Base-by-base conservation (phyloP, 352 stramenopile genomes). In the Globisporangium splendens region DNA sequence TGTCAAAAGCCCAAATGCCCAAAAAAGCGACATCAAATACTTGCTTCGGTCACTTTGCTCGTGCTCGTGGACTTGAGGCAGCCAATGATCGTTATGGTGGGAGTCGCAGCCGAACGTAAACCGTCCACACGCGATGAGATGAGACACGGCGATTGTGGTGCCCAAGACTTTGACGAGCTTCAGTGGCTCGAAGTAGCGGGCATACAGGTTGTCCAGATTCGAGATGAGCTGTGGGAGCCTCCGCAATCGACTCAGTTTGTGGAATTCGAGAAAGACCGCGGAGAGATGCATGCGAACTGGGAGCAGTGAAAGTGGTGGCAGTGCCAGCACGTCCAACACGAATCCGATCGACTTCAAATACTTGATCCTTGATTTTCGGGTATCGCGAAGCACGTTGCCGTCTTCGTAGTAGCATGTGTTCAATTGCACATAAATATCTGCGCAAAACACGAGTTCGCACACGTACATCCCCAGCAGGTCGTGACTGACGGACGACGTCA, bases 371-470 rank as follows among this genome's bases (percentile, higher is more conserved):
- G 77, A 84, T 24, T 83, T 86, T 21, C 66, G 22, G 17, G 69
- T 72, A 57, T 88, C 78, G 8, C 78, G 79, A 31, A 91, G 64
- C 31, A 91, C 65, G 42, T 89, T 84, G 48, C 81, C 81, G 39
- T 83, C 69, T 47, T 88, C 72, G 54, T 89, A 91, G 68, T 85
- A 89, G 11, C 81, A 79, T 21, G 77, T 91, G 64, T 89, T 76
- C 46, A 89, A 70, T 46, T 87, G 81, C 17, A 91, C 77, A 59
- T 84, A 88, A 22, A 89, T 72, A 62, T 91, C 81, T 33, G 66
- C 55, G 46, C 60, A 73, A 51, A 91, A 91, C 28, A 87, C 50
- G 11, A 81, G 11, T 56, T 91, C 78, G 52, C 75, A 88, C 12
- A 64, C 50, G 62, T 89, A 88, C 12, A 87, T 41, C 10, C 56